phyloP scores from a whole-genome alignment of 2,329 filamentous ascomycete species.

The Falciphora oryzae region DNA sequence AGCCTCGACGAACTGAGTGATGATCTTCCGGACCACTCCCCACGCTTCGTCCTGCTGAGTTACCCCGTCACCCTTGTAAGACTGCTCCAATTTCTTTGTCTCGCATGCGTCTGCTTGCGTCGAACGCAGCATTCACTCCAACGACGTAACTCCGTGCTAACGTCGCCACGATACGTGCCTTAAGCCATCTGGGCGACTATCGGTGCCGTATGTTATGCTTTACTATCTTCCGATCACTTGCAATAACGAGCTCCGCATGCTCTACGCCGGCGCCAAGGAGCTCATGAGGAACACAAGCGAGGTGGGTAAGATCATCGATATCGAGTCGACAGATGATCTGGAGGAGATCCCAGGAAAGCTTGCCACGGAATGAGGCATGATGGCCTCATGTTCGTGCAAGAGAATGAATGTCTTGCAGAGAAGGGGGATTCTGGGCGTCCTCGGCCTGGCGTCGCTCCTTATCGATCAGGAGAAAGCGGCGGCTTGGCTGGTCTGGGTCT shows the following conservation, averaged over 20 bases:
- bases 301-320: conserved; percentile 81
- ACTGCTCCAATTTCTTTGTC: not conserved
- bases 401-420: no score
- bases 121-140: not conserved
- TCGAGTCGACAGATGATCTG: conserved; percentile 74
- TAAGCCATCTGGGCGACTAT: conserved; percentile 73
- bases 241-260: conserved; percentile 81
- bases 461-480: not conserved
- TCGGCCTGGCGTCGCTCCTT: not conserved
- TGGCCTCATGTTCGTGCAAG: not conserved
- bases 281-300: conserved; percentile 90
- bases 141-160: not conserved
- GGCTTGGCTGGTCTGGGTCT: not conserved
- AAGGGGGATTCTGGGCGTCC: no score
- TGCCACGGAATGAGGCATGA: conserved; percentile 22
- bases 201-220: conserved; percentile 88
- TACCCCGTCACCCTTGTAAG: conserved; percentile 80
- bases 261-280: conserved; percentile 94
- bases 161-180: not conserved
- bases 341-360: conserved; percentile 70
- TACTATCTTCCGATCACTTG: conserved; percentile 93
- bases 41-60: conserved; percentile 83
- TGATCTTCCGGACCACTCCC: conserved; percentile 86
- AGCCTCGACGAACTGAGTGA: conserved; percentile 76
- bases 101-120: not conserved